Evolutionary conservation across 768 basidiomycete species (phyloP).

Genomic region (Boletus fagicola): DNA sequence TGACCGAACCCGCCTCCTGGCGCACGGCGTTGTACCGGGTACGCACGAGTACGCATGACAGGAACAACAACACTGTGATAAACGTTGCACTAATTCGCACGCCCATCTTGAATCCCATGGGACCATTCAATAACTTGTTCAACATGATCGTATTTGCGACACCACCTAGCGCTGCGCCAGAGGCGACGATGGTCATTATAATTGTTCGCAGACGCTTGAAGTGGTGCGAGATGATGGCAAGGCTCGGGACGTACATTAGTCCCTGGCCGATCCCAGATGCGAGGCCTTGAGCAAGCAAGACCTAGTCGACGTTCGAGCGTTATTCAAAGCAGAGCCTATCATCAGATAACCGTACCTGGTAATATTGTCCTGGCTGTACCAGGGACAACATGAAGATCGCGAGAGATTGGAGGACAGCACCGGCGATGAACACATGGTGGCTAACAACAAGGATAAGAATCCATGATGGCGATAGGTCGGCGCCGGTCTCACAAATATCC

Average conservation of each 20-base stretch:
- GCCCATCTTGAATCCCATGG: constrained; percentile 44
- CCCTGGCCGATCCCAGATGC: constrained; percentile 42
- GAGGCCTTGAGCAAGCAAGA: constrained; percentile 48
- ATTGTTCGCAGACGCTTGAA: constrained; percentile 41
- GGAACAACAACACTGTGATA: constrained; percentile 35
- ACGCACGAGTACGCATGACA: constrained; percentile 39
- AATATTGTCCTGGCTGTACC: constrained; percentile 34
- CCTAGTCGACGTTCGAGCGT: constrained; percentile 17
- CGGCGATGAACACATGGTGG: constrained; percentile 21
- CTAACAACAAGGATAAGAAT: constrained; percentile 1
- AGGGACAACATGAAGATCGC: constrained; percentile 40
- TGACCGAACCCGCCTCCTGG: neutral
- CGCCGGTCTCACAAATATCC: constrained; percentile 27
- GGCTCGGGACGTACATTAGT: constrained; percentile 43
- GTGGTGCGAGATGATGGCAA: constrained; percentile 44
- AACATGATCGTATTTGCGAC: constrained; percentile 60
- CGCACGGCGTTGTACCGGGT: constrained; percentile 26
- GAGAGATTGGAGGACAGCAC: constrained; percentile 28
- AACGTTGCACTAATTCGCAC: constrained; percentile 41
- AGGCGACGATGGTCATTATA: constrained; percentile 45
- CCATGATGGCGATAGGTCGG: too few relatives aligned
- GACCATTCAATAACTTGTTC: constrained; percentile 43
- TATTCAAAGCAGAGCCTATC: neutral
- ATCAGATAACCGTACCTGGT: constrained; percentile 28
- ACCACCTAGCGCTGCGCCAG: constrained; percentile 53